A percentile compares a stretch with the other conserved stretches of the same genome.
These are phyloP conservation scores for Amauroascus niger DNA, from an alignment of 2,329 filamentous ascomycete species.

Conservation along the genomic window DNA sequence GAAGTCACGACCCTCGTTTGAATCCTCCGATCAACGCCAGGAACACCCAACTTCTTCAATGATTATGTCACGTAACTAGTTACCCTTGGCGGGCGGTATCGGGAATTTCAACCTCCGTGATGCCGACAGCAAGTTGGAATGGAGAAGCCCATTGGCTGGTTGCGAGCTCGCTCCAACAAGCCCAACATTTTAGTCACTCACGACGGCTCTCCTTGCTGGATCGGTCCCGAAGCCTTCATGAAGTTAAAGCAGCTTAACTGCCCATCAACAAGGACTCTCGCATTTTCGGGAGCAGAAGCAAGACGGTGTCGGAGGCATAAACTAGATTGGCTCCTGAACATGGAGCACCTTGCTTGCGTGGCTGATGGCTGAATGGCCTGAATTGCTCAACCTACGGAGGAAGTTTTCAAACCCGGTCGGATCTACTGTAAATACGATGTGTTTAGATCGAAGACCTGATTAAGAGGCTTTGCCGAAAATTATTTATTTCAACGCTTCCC, in stretches of 20 bases:
- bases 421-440: neutral
- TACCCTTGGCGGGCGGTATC: neutral
- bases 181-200: neutral
- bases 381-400: neutral
- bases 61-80: neutral
- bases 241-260: too few relatives aligned
- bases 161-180: neutral
- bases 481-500: neutral
- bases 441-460: neutral
- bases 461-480: neutral
- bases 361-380: neutral
- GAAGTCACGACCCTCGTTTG: neutral
- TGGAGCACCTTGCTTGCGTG: neutral
- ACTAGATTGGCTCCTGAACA: neutral
- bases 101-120: neutral
- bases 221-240: neutral
- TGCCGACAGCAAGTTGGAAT: neutral
- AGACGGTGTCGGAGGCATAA: neutral
- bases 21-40: neutral
- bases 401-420: neutral
- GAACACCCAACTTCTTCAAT: neutral
- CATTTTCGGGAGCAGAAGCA: neutral
- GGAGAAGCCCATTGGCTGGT: neutral
- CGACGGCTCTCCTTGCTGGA: neutral
- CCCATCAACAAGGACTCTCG: neutral